Conservation (phyloP, 176 grass and related monocot species). For the Oryza officinalis region DNA sequence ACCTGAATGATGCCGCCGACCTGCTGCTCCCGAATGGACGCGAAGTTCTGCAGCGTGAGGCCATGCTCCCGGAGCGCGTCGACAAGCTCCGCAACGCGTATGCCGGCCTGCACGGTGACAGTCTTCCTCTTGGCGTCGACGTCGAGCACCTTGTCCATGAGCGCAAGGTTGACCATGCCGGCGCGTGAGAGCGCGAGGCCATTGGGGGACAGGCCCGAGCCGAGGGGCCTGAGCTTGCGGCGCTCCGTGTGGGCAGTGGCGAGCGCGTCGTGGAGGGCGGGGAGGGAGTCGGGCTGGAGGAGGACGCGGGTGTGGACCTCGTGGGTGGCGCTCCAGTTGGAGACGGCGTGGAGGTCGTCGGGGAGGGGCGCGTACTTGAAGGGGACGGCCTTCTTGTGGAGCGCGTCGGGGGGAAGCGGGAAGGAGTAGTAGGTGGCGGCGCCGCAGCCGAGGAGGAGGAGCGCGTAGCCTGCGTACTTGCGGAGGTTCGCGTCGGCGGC, state of each 20-base stretch:
- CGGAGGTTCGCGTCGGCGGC: conserved; percentile 54
- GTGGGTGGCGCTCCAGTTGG: conserved; percentile 94
- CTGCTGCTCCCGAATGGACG: conserved; percentile 90
- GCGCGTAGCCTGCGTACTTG: conserved; percentile 69
- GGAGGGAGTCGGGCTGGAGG: conserved; percentile 74
- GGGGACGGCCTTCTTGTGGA: conserved; percentile 86
- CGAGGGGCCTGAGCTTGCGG: conserved; percentile 70
- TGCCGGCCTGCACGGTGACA: conserved; percentile 80
- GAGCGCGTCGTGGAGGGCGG: conserved; percentile 55
- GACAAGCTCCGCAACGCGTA: conserved; percentile 73
- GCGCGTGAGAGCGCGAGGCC: conserved; percentile 70
- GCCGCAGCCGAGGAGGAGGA: conserved; percentile 59
- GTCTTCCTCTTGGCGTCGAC: conserved; percentile 74
- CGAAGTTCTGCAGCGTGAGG: conserved; percentile 93
- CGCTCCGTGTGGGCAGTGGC: neutral
- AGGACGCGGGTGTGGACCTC: conserved; percentile 82
- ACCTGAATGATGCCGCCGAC: conserved; percentile 90
- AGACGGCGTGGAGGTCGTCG: conserved; percentile 82
- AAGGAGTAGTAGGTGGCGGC: conserved; percentile 92
- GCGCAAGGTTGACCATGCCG: conserved; percentile 86
- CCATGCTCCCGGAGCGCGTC: conserved; percentile 76
- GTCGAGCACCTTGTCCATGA: conserved; percentile 90
- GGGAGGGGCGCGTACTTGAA: conserved; percentile 80
- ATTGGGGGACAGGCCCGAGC: conserved; percentile 82
- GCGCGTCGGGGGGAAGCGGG: conserved; percentile 55